phyloP scores from a whole-genome alignment of 495 filamentous ascomycete genomes.

The Thozetella sp. region DNA sequence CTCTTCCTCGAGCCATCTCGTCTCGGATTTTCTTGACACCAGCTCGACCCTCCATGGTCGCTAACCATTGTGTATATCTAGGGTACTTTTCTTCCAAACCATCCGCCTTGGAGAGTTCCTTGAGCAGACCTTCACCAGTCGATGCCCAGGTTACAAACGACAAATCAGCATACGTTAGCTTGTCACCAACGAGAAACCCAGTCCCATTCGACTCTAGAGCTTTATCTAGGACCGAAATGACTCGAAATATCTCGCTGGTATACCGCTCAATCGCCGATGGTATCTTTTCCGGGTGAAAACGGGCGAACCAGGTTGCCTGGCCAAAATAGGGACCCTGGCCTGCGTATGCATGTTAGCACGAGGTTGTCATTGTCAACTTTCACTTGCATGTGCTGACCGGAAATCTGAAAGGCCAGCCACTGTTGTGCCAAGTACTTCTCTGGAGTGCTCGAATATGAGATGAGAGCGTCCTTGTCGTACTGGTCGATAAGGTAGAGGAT shows the following conservation, averaged over 20 bases:
- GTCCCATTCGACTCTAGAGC: conserved; percentile 20
- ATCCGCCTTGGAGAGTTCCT: background rate
- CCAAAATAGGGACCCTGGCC: conserved; percentile 64
- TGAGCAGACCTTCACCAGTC: background rate
- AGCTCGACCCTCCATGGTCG: background rate
- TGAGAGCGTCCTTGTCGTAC: conserved; percentile 60
- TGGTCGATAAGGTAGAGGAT: conserved; percentile 65
- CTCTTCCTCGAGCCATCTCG: background rate
- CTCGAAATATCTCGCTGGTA: conserved; percentile 44
- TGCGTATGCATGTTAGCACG: background rate
- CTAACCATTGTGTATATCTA: background rate
- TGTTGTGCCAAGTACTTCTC: conserved; percentile 41
- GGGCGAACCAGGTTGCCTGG: conserved; percentile 46
- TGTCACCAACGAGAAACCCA: conserved; percentile 53
- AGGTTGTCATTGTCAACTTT: background rate
- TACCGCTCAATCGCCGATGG: conserved; percentile 48
- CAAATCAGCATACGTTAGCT: conserved; percentile 40
- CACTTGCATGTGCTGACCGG: conserved; percentile 37
- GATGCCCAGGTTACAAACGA: background rate
- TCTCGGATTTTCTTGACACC: background rate
- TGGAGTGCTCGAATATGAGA: conserved; percentile 51
- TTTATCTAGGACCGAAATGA: conserved; percentile 44
- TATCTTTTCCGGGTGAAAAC: conserved; percentile 46
- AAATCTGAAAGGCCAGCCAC: conserved; percentile 63
- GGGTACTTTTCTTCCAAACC: background rate